Evolutionary conservation across 139 green algal genomes (phyloP).

Genomic region (Marvania coccoides): DNA sequence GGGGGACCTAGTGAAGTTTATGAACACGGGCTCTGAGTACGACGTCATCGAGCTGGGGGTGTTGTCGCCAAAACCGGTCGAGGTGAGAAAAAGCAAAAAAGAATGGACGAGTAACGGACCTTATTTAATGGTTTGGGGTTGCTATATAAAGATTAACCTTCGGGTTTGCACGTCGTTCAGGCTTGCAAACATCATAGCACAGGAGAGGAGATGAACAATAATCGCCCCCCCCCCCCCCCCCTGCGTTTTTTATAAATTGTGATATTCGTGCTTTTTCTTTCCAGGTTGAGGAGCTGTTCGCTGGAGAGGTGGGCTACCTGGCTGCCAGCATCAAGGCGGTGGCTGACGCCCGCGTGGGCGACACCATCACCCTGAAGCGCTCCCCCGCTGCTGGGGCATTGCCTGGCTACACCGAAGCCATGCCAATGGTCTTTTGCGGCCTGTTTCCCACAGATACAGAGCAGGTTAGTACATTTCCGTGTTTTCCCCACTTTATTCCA

Average conservation of each 20-base stretch:
- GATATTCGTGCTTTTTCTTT: not conserved
- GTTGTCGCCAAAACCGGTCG: constrained; percentile 67
- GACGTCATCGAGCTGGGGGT: constrained; percentile 87
- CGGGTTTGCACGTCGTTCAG: too few relatives aligned
- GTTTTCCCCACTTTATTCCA: too few relatives aligned
- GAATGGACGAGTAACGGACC: too few relatives aligned
- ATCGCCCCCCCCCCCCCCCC: too few relatives aligned
- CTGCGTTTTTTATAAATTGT: not conserved
- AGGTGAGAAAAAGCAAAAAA: too few relatives aligned
- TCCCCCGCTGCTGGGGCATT: constrained; percentile 35
- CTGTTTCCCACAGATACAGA: constrained; percentile 88
- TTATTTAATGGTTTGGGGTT: too few relatives aligned
- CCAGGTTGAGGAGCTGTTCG: constrained; percentile 76
- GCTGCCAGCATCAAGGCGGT: constrained; percentile 84
- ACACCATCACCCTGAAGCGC: constrained; percentile 85
- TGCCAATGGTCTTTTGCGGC: constrained; percentile 96
- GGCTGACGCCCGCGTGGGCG: constrained; percentile 88
- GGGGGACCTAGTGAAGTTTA: constrained; percentile 80
- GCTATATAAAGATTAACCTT: too few relatives aligned
- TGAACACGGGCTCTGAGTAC: constrained; percentile 90
- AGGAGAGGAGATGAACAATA: too few relatives aligned
- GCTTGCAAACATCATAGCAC: constrained; percentile 10
- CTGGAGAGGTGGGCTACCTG: constrained; percentile 91
- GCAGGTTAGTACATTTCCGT: too few relatives aligned
- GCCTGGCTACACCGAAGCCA: constrained; percentile 73